These are phyloP conservation scores for Auxenochlorella pyrenoidosa DNA, from an alignment of 139 green algal species.

Conservation along the genomic window DNA sequence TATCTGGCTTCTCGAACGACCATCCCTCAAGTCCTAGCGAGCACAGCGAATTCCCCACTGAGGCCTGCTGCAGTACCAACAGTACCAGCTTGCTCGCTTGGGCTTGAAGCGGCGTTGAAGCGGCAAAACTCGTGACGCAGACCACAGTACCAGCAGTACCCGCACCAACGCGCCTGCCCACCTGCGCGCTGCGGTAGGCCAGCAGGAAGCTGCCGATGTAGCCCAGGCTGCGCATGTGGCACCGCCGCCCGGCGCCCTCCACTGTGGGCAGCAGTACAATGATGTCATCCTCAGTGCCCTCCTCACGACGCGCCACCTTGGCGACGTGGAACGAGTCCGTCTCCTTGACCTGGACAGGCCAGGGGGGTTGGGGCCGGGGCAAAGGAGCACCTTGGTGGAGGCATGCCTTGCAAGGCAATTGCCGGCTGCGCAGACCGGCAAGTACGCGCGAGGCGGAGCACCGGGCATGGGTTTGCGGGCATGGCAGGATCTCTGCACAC, in stretches of 20 bases:
- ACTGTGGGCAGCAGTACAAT: slow-evolving; percentile 11
- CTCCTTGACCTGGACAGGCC: background rate
- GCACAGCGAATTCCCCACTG: no score
- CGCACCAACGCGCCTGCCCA: background rate
- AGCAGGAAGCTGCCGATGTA: slow-evolving; percentile 19
- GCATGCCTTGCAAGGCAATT: no score
- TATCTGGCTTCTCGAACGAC: no score
- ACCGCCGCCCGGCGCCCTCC: background rate
- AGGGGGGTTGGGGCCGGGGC: background rate
- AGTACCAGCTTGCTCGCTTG: no score
- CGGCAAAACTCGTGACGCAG: no score
- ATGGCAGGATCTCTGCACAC: no score
- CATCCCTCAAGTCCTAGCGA: no score
- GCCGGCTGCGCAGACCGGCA: no score
- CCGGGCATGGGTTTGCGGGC: no score
- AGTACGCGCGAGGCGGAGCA: no score
- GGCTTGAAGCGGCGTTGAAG: background rate
- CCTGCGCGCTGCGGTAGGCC: slow-evolving; percentile 13
- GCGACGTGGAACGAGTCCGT: slow-evolving; percentile 15
- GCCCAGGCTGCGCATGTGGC: slow-evolving; percentile 14
- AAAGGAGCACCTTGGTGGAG: background rate
- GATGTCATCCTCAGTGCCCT: background rate
- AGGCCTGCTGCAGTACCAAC: no score
- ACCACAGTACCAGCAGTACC: background rate
- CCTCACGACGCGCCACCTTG: background rate